A percentile compares a stretch with the other conserved stretches of the same genome.
Evolutionary conservation across 2,329 filamentous ascomycete genomes (phyloP).

Genomic region (Cordyceps cicadae): DNA sequence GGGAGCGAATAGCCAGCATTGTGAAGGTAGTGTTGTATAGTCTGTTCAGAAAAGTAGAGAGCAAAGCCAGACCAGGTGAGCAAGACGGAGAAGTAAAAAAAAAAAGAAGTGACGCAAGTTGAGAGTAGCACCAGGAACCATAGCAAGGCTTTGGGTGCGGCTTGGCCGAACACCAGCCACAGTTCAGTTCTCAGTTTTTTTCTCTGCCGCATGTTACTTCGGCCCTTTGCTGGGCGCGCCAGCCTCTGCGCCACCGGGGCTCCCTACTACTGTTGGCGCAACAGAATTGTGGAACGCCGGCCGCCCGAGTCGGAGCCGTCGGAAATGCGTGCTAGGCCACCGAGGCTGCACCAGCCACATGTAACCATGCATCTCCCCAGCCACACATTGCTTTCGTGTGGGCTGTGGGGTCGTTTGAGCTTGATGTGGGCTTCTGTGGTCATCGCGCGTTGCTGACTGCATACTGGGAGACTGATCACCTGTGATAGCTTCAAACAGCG

Average conservation of each 20-base stretch:
- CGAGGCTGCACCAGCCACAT: constrained; percentile 14
- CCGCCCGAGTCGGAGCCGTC: constrained; percentile 23
- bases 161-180: constrained; percentile 11
- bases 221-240: constrained; percentile 5
- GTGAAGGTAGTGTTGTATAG: constrained; percentile 29
- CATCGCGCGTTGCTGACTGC: neutral
- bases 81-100: constrained; percentile 17
- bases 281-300: constrained; percentile 14
- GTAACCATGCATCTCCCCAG: constrained; percentile 9
- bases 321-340: constrained; percentile 17
- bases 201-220: neutral
- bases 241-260: neutral
- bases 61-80: constrained; percentile 12
- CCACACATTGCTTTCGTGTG: constrained; percentile 1
- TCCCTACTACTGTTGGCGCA: constrained; percentile 13
- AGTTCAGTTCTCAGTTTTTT: constrained; percentile 1
- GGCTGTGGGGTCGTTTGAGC: constrained; percentile 5
- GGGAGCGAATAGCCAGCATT: constrained; percentile 77
- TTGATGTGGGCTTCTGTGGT: constrained; percentile 7
- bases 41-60: constrained; percentile 17
- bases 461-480: neutral
- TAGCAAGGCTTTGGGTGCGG: constrained; percentile 5
- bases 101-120: constrained; percentile 16
- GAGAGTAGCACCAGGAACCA: constrained; percentile 7
- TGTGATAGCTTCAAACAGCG: neutral